Evolutionary conservation across 2,329 filamentous ascomycete species (phyloP), one percentile per base, ranked within the genome.

Genomic region (Coniella lustricola): DNA sequence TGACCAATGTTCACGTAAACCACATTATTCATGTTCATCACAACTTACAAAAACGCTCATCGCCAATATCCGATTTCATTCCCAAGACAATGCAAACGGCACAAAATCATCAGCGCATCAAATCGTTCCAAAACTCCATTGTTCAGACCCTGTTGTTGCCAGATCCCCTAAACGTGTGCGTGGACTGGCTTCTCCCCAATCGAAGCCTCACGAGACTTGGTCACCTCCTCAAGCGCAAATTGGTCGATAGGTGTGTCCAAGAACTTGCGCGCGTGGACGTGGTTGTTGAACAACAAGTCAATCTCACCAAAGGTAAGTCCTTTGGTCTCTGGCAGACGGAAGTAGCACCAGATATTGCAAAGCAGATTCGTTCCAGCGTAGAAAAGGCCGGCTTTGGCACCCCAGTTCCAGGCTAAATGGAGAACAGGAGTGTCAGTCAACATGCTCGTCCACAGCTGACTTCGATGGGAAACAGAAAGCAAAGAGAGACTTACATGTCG

Each of bases 401-500:
- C 60, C 60, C 60, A 62, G 44, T 62, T 58, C 60, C 60, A 62
- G 36, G 46, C 56, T 59, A n/a, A n/a, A n/a, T n/a, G n/a, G n/a
- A 14, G 1, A 17, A 14, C 3, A 20, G 14, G 14, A 1, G 4
- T 31, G 38, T 47, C 8, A 43, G 48, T 43, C 4, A 14, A 21
- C n/a, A 10, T 9, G 21, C n/a, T 25, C 13, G 4, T 17, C n/a
- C n/a, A n/a, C n/a, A n/a, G n/a, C n/a, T 17, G 5, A 4, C 3
- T 5, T 7, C n/a, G 3, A 20, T n/a, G n/a, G n/a, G n/a, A 3
- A 17, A n/a, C 3, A 7, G 31, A 16, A 14, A 16, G 3, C 4
- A 7, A 29, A n/a, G n/a, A n/a, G 9, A 17, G 18, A 47, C 59
- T 44, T 56, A 61, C 60, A 41, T 1, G 50, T 47, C 16, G 53